Conservation (phyloP, 768 basidiomycete species). For the Trametes gibbosa region DNA sequence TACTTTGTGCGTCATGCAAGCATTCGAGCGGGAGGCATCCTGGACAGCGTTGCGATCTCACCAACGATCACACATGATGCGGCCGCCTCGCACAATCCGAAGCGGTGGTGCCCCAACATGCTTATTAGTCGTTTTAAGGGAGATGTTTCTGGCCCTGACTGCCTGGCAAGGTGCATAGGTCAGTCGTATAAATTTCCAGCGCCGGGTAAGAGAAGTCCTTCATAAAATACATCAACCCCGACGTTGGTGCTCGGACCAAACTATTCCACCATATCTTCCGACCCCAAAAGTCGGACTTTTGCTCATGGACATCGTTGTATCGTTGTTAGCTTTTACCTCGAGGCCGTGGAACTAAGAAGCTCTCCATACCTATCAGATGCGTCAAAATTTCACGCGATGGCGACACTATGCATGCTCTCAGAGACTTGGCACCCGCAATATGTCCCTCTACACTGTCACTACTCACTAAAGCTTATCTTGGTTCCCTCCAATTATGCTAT, state of each 20-base stretch:
- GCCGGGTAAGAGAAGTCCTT: constrained; percentile 30
- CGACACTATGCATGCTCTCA: neutral
- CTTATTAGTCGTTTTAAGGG: neutral
- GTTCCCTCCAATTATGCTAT: too few relatives aligned
- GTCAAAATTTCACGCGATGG: neutral
- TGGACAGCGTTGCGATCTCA: neutral
- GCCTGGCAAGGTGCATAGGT: neutral
- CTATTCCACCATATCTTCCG: neutral
- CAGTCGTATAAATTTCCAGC: neutral
- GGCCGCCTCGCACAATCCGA: neutral
- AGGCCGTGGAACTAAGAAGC: too few relatives aligned
- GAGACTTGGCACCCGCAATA: too few relatives aligned
- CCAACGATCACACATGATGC: neutral
- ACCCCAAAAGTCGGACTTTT: too few relatives aligned
- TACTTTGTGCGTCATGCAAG: neutral
- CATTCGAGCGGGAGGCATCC: constrained; percentile 16
- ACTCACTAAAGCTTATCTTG: too few relatives aligned
- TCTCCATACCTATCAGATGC: too few relatives aligned
- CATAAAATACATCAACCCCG: too few relatives aligned
- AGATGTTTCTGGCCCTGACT: neutral
- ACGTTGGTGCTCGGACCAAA: constrained; percentile 18
- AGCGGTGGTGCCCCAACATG: neutral
- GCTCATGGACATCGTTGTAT: too few relatives aligned
- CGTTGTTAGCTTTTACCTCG: too few relatives aligned
- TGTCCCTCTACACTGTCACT: too few relatives aligned